Evolutionary conservation across 2,329 filamentous ascomycete species (phyloP).

Genomic region (Grosmannia huntii): DNA sequence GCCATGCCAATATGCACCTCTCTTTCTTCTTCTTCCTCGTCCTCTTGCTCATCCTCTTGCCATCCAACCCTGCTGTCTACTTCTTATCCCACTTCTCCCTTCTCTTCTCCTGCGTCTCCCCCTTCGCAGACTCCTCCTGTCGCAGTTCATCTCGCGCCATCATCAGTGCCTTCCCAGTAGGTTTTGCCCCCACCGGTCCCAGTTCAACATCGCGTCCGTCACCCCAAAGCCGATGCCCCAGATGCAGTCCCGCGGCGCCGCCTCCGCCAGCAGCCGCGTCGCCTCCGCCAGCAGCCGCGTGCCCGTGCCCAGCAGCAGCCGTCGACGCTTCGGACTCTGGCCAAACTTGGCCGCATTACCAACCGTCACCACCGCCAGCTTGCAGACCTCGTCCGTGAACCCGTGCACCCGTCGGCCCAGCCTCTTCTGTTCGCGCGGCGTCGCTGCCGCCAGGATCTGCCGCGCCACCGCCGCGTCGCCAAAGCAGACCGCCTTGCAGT

Average conservation of each 20-base stretch:
- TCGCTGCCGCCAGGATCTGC: neutral
- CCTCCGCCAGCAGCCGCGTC: constrained; percentile 48
- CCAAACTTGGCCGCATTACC: constrained; percentile 50
- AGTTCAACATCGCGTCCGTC: constrained; percentile 31
- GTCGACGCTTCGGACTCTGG: constrained; percentile 26
- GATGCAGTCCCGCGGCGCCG: constrained; percentile 44
- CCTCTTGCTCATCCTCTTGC: too few relatives aligned
- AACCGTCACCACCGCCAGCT: constrained; percentile 40
- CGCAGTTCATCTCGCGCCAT: constrained; percentile 40
- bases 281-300: constrained; percentile 50
- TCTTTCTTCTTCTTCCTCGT: neutral
- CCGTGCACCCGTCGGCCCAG: constrained; percentile 6
- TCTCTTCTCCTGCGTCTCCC: neutral
- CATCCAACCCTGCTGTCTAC: neutral
- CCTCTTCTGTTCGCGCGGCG: constrained; percentile 6
- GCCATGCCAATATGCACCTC: neutral
- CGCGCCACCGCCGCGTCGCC: constrained; percentile 12
- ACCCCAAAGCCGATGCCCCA: constrained; percentile 54
- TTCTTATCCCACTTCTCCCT: neutral
- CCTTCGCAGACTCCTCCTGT: constrained; percentile 20
- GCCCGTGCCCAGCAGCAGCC: constrained; percentile 42
- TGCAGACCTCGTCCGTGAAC: constrained; percentile 13
- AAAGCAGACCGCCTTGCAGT: constrained; percentile 25
- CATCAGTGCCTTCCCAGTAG: constrained; percentile 50
- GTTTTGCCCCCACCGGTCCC: constrained; percentile 48